phyloP scores from a whole-genome alignment of 1,284 basidiomycete species.

The Papiliotrema flavescens region DNA sequence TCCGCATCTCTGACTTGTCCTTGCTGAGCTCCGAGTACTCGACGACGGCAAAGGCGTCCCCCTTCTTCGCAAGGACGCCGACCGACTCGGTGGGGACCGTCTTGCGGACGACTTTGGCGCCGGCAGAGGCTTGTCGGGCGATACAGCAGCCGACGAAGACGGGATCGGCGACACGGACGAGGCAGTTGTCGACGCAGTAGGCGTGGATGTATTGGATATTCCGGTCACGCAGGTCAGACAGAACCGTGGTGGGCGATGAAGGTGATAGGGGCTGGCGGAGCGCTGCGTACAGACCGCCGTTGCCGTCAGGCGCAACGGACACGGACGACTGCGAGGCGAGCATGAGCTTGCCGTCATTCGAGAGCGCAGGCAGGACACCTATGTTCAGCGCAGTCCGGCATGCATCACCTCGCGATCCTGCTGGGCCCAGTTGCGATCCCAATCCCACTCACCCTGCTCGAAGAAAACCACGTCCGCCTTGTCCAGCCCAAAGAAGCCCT shows the following conservation, averaged over 20 bases:
- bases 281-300: conserved; percentile 94
- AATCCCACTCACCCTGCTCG: conserved; percentile 81
- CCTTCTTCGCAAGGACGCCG: conserved; percentile 84
- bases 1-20: conserved; percentile 75
- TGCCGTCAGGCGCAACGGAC: conserved; percentile 94
- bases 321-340: conserved; percentile 74
- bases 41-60: conserved; percentile 81
- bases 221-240: conserved; percentile 75
- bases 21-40: conserved; percentile 96
- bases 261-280: conserved; percentile 71
- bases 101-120: conserved; percentile 96
- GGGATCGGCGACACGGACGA: conserved; percentile 95
- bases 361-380: conserved; percentile 94
- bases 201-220: conserved; percentile 86
- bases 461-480: conserved; percentile 84
- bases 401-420: too few relatives aligned
- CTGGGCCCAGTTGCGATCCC: too few relatives aligned
- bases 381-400: background rate
- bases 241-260: conserved; percentile 62
- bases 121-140: conserved; percentile 76
- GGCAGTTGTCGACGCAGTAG: conserved; percentile 98
- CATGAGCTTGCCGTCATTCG: conserved; percentile 89
- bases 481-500: conserved; percentile 80
- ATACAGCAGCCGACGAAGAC: conserved; percentile 94
- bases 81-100: conserved; percentile 82